Base-by-base conservation (phyloP, 1,284 basidiomycete species). In the Amylostereum chailletii region DNA sequence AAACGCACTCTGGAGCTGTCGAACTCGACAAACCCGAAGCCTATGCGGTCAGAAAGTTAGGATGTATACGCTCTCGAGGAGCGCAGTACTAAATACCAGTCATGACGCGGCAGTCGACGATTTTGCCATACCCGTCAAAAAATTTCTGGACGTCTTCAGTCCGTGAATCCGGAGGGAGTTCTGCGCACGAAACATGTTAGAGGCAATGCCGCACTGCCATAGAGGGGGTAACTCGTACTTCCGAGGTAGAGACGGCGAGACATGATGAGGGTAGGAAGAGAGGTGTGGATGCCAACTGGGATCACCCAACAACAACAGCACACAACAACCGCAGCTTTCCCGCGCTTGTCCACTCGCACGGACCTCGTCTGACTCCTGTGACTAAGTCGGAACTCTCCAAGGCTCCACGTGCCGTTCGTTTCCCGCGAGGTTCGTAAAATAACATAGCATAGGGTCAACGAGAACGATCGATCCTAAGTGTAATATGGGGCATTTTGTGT, bases 1-100 rank as follows among this genome's bases (percentile, higher is more conserved):
- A 41, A 30, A 57, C 67, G 53, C 61, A 80, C 89, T 69, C 86
- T 83, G 33, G 82, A 69, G 59, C 71, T 87, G 65, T 94, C 93
- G 60, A 94, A 96, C 69, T 96, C 94, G 59, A 96, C 82, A 63
- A 97, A 96, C 46, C 92, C 94, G 61, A 95, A 96, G 40, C 90
- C 89, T 85, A 55, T 27, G 9, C 10, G 26, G 27, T 27, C 10
- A 33, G 34, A 36, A 47, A 51, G 33, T 6, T 34, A 19, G 27
- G 31, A 5, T n/a, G 34, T 32, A 38, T n/a, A 31, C 19, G 27
- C 34, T 2, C n/a, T 39, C 34, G 6, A n/a, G 32, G 26, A 31
- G 43, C 7, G 27, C 27, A 11, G 33, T 8, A 40, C 11, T 40
- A 75, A 72, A 53, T 60, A 87, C 87, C 90, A 49, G 89, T 91